Evolutionary conservation across 257 asterid species (phyloP).

Genomic region (Vinca minor): DNA sequence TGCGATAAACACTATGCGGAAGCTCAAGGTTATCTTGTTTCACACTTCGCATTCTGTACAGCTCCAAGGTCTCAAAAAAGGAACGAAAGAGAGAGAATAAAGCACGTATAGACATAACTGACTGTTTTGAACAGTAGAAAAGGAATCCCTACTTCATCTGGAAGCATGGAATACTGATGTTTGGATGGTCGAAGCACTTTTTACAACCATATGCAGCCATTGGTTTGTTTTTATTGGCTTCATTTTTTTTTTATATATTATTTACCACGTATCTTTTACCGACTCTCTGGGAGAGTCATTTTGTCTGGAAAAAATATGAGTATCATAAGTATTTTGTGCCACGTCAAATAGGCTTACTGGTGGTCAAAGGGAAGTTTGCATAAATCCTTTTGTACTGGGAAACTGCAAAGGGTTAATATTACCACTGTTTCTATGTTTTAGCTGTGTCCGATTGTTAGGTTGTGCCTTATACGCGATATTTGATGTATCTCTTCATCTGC

Average conservation of each 20-base stretch:
- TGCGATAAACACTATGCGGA: not conserved
- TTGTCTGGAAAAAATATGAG: slow-evolving; percentile 23
- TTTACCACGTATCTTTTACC: slow-evolving; percentile 20
- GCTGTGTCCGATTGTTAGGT: too few relatives aligned
- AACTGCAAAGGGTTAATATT: not conserved
- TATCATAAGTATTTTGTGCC: slow-evolving; percentile 20
- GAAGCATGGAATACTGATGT: slow-evolving; percentile 22
- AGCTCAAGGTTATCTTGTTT: not conserved
- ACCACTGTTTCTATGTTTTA: not conserved
- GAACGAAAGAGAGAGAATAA: slow-evolving; percentile 21
- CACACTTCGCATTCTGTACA: slow-evolving; percentile 16
- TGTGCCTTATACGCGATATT: too few relatives aligned
- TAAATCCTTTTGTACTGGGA: slow-evolving; percentile 5
- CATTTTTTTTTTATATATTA: slow-evolving; percentile 8
- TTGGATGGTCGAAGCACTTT: slow-evolving; percentile 18
- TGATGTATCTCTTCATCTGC: too few relatives aligned
- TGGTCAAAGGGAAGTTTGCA: slow-evolving; percentile 7
- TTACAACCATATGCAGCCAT: slow-evolving; percentile 4
- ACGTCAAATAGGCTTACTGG: slow-evolving; percentile 20
- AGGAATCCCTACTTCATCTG: slow-evolving; percentile 8
- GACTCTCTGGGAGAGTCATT: slow-evolving; percentile 19
- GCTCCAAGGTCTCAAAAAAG: slow-evolving; percentile 46
- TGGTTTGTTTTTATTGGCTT: slow-evolving; percentile 28
- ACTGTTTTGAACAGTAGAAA: slow-evolving; percentile 7
- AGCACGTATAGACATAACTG: slow-evolving; percentile 23